These are phyloP conservation scores for Lentinula novae-zelandiae DNA, from an alignment of 1,284 basidiomycete genomes.

Conservation along the genomic window DNA sequence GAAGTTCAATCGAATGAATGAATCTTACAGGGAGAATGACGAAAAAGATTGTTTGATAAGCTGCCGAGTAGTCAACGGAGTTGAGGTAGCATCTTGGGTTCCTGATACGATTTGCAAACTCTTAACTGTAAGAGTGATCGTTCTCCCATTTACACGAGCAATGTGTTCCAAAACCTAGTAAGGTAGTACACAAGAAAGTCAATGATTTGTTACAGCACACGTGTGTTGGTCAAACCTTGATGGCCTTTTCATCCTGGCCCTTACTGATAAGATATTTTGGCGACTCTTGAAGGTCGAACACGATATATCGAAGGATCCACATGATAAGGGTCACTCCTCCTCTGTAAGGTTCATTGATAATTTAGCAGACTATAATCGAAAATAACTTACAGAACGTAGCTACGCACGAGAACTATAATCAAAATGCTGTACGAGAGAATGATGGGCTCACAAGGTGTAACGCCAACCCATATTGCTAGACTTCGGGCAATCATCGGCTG, in stretches of 20 bases:
- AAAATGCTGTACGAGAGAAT: neutral
- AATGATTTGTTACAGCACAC: neutral
- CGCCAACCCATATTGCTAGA: constrained; percentile 59
- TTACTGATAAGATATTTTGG: constrained; percentile 57
- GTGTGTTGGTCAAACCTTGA: constrained; percentile 31
- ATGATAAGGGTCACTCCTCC: constrained; percentile 44
- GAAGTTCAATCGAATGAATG: neutral
- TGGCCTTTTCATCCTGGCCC: constrained; percentile 53
- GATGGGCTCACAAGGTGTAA: constrained; percentile 46
- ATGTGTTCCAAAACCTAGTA: constrained; percentile 42
- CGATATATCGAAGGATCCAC: constrained; percentile 40
- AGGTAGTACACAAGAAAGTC: neutral
- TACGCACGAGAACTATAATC: neutral
- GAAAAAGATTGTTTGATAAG: constrained; percentile 36
- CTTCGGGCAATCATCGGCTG: constrained; percentile 35
- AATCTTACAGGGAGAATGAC: constrained; percentile 30
- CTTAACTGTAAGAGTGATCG: constrained; percentile 41
- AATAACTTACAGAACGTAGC: neutral
- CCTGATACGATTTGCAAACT: constrained; percentile 35
- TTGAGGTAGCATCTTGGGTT: constrained; percentile 14
- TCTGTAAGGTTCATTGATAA: constrained; percentile 29
- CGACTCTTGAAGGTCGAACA: constrained; percentile 54
- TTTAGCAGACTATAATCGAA: neutral
- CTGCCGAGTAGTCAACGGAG: constrained; percentile 22
- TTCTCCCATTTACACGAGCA: constrained; percentile 48